Evolutionary conservation across 2,329 filamentous ascomycete genomes (phyloP).

Genomic region (Cladophialophora chaetospira): DNA sequence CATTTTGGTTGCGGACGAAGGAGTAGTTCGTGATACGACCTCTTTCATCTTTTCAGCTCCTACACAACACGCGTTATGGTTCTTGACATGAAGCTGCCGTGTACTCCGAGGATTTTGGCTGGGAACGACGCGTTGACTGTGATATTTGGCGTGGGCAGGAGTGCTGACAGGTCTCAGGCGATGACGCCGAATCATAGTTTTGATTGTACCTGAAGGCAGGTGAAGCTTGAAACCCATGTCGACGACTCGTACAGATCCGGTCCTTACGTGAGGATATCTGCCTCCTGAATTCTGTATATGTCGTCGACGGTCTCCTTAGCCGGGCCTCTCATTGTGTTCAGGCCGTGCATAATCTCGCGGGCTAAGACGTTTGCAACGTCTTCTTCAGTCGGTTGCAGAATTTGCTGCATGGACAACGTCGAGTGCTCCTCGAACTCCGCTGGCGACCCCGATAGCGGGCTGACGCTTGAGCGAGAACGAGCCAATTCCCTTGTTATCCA

Average conservation of each 20-base stretch:
- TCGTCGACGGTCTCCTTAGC: slow-evolving; percentile 35
- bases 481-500: slow-evolving; percentile 63
- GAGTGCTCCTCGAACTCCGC: background rate
- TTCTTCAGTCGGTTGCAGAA: background rate
- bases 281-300: slow-evolving; percentile 42
- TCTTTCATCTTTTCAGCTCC: too few relatives aligned
- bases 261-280: slow-evolving; percentile 34
- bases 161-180: too few relatives aligned
- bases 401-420: background rate
- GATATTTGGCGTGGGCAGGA: too few relatives aligned
- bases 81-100: too few relatives aligned
- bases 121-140: too few relatives aligned
- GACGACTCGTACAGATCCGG: background rate
- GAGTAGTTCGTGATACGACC: too few relatives aligned
- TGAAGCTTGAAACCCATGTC: background rate
- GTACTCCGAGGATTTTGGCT: too few relatives aligned
- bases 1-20: too few relatives aligned
- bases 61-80: too few relatives aligned
- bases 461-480: background rate
- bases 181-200: too few relatives aligned
- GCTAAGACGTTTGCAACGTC: slow-evolving; percentile 42
- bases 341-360: slow-evolving; percentile 35
- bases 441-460: too few relatives aligned
- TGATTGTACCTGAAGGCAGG: too few relatives aligned
- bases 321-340: slow-evolving; percentile 38